Conservation (phyloP, 805 yeast species). For the Candida bentonensis region DNA sequence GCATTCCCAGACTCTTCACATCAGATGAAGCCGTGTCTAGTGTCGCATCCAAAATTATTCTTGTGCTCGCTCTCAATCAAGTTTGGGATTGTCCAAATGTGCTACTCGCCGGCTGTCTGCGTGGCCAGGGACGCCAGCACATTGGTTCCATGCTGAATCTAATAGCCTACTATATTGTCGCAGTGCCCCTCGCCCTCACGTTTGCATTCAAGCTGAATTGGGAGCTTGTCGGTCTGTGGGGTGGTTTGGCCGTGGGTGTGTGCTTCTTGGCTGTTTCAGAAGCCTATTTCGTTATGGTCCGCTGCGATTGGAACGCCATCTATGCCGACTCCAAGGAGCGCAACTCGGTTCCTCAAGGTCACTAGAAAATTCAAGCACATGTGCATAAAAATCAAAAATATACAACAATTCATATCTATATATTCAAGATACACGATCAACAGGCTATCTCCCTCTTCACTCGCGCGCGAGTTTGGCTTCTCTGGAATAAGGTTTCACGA, state of each 20-base stretch:
- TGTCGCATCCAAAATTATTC: slow-evolving; percentile 42
- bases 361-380: background rate
- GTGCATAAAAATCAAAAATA: too few species aligned
- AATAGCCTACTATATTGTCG: slow-evolving; percentile 55
- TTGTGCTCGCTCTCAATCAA: slow-evolving; percentile 52
- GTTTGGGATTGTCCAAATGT: slow-evolving; percentile 58
- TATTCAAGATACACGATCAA: too few species aligned
- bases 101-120: slow-evolving; percentile 55
- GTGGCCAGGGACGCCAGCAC: slow-evolving; percentile 66
- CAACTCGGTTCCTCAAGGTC: background rate
- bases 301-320: background rate
- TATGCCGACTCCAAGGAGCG: background rate
- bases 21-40: slow-evolving; percentile 42
- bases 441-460: too few species aligned
- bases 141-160: slow-evolving; percentile 61
- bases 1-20: slow-evolving; percentile 47
- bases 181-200: slow-evolving; percentile 50
- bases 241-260: slow-evolving; percentile 51
- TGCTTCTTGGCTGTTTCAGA: slow-evolving; percentile 8
- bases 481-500: too few species aligned
- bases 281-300: slow-evolving; percentile 4
- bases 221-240: slow-evolving; percentile 55
- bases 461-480: too few species aligned
- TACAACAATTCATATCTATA: too few species aligned
- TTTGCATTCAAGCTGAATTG: slow-evolving; percentile 37